Evolutionary conservation across 2,329 filamentous ascomycete genomes (phyloP).

Genomic region (Penicillium sp.): DNA sequence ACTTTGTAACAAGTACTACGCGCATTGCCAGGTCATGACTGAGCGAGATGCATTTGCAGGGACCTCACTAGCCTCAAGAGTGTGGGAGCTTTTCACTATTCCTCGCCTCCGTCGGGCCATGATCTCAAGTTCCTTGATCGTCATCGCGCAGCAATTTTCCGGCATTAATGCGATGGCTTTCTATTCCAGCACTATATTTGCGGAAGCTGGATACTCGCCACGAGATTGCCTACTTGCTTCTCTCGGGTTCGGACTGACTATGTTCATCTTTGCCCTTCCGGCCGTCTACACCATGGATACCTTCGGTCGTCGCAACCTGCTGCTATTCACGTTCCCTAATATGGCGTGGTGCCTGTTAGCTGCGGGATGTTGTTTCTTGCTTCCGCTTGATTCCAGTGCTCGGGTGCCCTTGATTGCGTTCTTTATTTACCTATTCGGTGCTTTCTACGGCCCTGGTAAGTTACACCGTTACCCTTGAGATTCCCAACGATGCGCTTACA

Average conservation of each 20-base stretch:
- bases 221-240: constrained; percentile 54
- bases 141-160: constrained; percentile 37
- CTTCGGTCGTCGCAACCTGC: constrained; percentile 56
- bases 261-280: constrained; percentile 61
- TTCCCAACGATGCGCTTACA: constrained; percentile 15
- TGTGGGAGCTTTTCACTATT: constrained; percentile 53
- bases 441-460: constrained; percentile 52
- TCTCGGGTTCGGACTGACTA: constrained; percentile 61
- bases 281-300: constrained; percentile 63
- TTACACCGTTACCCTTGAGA: constrained; percentile 1
- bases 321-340: constrained; percentile 53
- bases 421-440: constrained; percentile 48
- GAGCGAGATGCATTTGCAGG: constrained; percentile 30
- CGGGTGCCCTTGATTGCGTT: constrained; percentile 55
- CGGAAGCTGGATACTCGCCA: constrained; percentile 47
- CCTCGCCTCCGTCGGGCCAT: constrained; percentile 51
- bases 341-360: constrained; percentile 53
- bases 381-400: constrained; percentile 43
- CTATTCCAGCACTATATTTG: constrained; percentile 55
- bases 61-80: constrained; percentile 34
- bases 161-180: constrained; percentile 53
- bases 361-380: constrained; percentile 56
- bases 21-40: constrained; percentile 48
- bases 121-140: constrained; percentile 32
- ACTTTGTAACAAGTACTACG: constrained; percentile 27